Evolutionary conservation across 2,329 filamentous ascomycete species (phyloP), one percentile per base, ranked within the genome.

Genomic region (Pestalotiopsis sp.): DNA sequence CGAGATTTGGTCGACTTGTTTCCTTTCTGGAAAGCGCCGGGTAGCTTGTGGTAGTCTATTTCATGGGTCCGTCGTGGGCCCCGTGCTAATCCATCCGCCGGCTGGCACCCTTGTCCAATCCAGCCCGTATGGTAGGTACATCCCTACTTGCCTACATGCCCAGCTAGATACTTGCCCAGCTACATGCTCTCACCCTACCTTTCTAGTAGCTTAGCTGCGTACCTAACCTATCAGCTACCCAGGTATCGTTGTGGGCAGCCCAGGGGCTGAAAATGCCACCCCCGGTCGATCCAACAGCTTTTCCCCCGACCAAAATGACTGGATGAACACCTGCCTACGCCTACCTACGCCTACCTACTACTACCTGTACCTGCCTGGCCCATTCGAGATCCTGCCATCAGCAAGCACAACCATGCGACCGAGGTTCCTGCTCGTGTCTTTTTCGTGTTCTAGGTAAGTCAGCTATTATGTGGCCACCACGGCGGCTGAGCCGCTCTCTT

Each of bases 11-110:
- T 27, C 25, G 17, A 38, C 4, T n/a, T 62, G 27, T 13, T 31
- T 36, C 27, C 5, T 39, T 31, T 17, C 38, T 59, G 59, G 59
- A 49, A 64, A 25, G 62, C 27, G 31, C 31, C 31, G 31, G 31
- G 31, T 36, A 36, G 9, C 31, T 36, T 36, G 36, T 12, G 23
- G 49, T 67, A 67, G 65, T 67, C 41, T 67, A 67, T 55, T 62
- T 63, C 65, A 67, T 67, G 65, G 57, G 65, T 67, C 65, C 17
- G 45, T 52, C 45, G 20, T 52, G 65, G 31, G 58, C 36, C n/a
- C 65, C 65, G 58, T 45, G 65, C 65, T 36, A 38, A 20, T 31
- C n/a, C 23, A 52, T 52, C 17, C 45, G 45, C 20, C 45, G 45
- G 45, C 49, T 36, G 31, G 12, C 41, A 12, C 55, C 55, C 52